phyloP scores from a whole-genome alignment of 2,329 filamentous ascomycete genomes.

The Pyrenophora teres region DNA sequence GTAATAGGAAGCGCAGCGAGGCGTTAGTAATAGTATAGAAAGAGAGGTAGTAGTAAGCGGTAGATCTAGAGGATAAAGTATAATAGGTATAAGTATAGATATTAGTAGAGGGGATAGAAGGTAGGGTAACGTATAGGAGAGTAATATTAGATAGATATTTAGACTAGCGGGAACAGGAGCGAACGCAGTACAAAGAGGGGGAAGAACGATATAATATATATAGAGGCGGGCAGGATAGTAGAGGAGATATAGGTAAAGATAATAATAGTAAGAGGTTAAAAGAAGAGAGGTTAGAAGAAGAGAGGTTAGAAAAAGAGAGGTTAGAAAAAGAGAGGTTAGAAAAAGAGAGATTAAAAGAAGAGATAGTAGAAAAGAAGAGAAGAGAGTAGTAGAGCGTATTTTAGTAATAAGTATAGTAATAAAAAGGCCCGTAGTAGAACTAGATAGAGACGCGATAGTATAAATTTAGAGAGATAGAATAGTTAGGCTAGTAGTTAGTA shows the following conservation, averaged over 20 bases:
- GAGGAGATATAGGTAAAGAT: background rate
- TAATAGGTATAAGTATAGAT: too few relatives aligned
- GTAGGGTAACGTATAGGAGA: constrained; percentile 3
- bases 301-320: constrained; percentile 5
- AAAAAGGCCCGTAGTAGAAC: too few relatives aligned
- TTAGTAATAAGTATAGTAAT: too few relatives aligned
- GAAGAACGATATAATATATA: background rate
- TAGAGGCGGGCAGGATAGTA: too few relatives aligned
- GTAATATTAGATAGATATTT: constrained; percentile 14
- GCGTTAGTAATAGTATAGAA: constrained; percentile 8
- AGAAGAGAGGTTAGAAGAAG: too few relatives aligned
- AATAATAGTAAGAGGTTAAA: too few relatives aligned
- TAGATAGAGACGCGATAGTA: too few relatives aligned
- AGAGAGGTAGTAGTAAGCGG: background rate
- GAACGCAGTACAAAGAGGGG: constrained; percentile 7
- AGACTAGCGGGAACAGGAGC: constrained; percentile 5
- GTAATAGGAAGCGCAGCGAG: constrained; percentile 5
- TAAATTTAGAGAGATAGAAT: too few relatives aligned
- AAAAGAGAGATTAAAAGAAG: constrained; percentile 8
- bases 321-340: constrained; percentile 5
- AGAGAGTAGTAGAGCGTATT: too few relatives aligned
- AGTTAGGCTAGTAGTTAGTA: constrained; percentile 13
- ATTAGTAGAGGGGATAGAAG: background rate
- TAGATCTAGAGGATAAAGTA: too few relatives aligned
- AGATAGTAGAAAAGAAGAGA: too few relatives aligned